Evolutionary conservation across 257 asterid species (phyloP), one percentile per base, ranked within the genome.

Genomic region (Gentiana straminea): DNA sequence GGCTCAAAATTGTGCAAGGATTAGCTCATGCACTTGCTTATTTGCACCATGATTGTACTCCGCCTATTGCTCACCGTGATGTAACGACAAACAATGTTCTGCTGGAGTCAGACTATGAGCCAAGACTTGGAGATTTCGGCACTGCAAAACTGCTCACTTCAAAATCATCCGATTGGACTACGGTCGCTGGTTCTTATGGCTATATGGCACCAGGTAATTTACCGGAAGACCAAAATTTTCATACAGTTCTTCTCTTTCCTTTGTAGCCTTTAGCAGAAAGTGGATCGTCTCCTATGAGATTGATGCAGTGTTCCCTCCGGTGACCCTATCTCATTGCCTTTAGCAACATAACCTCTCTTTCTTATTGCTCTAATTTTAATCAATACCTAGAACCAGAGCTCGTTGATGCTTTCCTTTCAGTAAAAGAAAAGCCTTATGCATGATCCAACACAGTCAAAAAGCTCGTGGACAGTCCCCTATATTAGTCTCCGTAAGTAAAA

Each of bases 181-280:
- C 80, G 38, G 77, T 79, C 13, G 97, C 93, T 6, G 98, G 98
- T 55, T 84, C 96, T 34, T 91, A 91, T 59, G 98, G 98, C 62
- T 91, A 87, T 70, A 91, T 91, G 97, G 98, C 98, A 62, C 98
- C 98, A 79, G 97, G 98, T 90, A 79, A 68, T 24, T 24, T 24
- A 24, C 24, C 24, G 24, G 24, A 24, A 24, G 24, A 33, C 56
- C n/a, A 38, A 38, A 24, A 24, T 24, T 13, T 13, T 41, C 6
- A n/a, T 62, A 57, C 33, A 32, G 13, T 15, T 32, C 33, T 50
- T 15, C 55, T 55, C 35, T 34, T 38, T 3, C 45, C 13, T 7
- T 10, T 24, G 24, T 24, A 24, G 24, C 24, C 24, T 24, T 24
- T 24, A 24, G 24, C 24, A 24, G 24, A 24, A 24, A 24, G 24